A percentile compares a stretch with the other conserved stretches of the same genome.
Evolutionary conservation across 345 rosid species (phyloP).

Genomic region (Rhizophora apiculata): DNA sequence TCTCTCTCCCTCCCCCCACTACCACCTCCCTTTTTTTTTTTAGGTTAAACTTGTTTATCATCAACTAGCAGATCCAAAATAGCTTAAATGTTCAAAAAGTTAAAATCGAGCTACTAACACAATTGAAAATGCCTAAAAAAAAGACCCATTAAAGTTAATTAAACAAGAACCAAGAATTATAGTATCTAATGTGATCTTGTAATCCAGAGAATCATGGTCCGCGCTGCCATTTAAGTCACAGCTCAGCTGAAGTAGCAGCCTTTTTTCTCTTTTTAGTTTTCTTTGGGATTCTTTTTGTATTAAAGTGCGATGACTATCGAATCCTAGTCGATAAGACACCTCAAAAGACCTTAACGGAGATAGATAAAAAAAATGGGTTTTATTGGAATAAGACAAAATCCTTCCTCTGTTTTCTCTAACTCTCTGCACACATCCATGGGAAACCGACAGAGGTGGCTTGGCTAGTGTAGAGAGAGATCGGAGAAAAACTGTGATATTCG

Average conservation of each 20-base stretch:
- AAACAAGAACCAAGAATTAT: too few species aligned
- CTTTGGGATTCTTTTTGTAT: neutral
- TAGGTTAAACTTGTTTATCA: too few species aligned
- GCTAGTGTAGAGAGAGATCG: constrained; percentile 4
- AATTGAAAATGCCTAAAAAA: too few species aligned
- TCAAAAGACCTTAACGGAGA: constrained; percentile 16
- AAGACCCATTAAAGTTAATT: too few species aligned
- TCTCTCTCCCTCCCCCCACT: too few species aligned
- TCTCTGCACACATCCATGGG: constrained; percentile 4
- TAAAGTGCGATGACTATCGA: constrained; percentile 1
- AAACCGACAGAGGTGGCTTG: neutral
- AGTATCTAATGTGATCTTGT: neutral
- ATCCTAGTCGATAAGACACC: constrained; percentile 23
- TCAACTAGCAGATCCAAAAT: too few species aligned
- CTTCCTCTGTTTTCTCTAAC: constrained; percentile 13
- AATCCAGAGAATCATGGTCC: neutral
- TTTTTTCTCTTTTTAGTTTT: neutral
- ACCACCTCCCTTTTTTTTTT: too few species aligned
- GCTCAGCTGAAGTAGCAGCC: constrained; percentile 11
- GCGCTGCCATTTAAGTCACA: neutral
- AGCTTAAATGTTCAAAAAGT: too few species aligned
- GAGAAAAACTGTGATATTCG: too few species aligned
- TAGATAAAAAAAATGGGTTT: constrained; percentile 17
- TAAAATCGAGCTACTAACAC: too few species aligned
- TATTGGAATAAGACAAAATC: constrained; percentile 36